phyloP scores from a whole-genome alignment of 495 filamentous ascomycete species.

The Hypoxylon intermedium region DNA sequence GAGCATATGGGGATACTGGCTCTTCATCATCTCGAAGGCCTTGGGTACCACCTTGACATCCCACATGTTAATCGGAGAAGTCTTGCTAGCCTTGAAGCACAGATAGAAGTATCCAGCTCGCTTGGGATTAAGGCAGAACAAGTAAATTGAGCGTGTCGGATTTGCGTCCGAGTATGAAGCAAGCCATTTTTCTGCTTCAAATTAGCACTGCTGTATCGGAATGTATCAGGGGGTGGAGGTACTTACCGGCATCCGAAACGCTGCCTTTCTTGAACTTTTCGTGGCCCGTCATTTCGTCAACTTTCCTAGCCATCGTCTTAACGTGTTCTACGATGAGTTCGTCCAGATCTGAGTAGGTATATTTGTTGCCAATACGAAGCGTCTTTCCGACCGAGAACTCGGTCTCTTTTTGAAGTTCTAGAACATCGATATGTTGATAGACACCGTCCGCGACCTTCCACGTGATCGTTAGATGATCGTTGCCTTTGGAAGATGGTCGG shows the following conservation, averaged over 20 bases:
- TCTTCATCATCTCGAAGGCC: slow-evolving; percentile 81
- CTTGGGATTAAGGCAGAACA: slow-evolving; percentile 91
- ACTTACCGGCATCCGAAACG: slow-evolving; percentile 83
- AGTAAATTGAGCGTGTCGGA: slow-evolving; percentile 89
- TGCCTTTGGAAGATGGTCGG: slow-evolving; percentile 89
- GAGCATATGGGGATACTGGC: slow-evolving; percentile 89
- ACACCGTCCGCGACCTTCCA: slow-evolving; percentile 97
- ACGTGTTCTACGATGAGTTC: slow-evolving; percentile 97
- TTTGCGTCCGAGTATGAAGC: slow-evolving; percentile 95
- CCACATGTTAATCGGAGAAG: slow-evolving; percentile 77
- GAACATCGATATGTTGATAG: slow-evolving; percentile 96
- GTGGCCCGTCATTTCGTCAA: slow-evolving; percentile 91
- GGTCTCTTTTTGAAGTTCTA: slow-evolving; percentile 94
- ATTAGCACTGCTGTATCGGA: slow-evolving; percentile 39
- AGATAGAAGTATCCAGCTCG: slow-evolving; percentile 93
- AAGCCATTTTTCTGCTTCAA: slow-evolving; percentile 82
- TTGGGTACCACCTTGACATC: slow-evolving; percentile 89
- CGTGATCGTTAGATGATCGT: slow-evolving; percentile 92
- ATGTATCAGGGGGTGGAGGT: not conserved
- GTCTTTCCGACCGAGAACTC: slow-evolving; percentile 89
- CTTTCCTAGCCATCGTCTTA: slow-evolving; percentile 96
- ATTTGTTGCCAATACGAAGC: slow-evolving; percentile 82
- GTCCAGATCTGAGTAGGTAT: slow-evolving; percentile 93
- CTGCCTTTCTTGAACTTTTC: slow-evolving; percentile 87
- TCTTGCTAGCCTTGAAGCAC: slow-evolving; percentile 89